These are phyloP conservation scores for Starmerella floris DNA, from an alignment of 805 yeast species.

Conservation along the genomic window DNA sequence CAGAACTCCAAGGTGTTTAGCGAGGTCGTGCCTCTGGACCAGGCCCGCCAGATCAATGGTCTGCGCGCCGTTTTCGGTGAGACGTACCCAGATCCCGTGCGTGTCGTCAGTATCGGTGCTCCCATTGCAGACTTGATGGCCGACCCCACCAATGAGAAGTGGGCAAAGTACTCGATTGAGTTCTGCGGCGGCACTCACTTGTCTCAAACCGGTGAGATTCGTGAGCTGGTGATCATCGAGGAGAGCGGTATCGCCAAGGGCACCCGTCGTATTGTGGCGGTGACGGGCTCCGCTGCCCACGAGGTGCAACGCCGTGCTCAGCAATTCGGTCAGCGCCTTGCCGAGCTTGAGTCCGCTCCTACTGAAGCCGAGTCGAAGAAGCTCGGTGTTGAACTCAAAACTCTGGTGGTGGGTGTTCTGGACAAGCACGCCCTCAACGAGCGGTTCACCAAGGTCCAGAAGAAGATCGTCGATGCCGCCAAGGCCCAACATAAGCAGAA, in stretches of 20 bases:
- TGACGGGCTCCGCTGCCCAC: constrained; percentile 80
- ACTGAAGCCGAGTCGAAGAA: constrained; percentile 70
- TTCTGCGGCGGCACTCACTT: constrained; percentile 99
- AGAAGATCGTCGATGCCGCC: constrained; percentile 73
- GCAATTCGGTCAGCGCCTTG: constrained; percentile 52
- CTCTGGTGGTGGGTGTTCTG: constrained; percentile 67
- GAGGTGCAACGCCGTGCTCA: constrained; percentile 76
- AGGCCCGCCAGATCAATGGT: constrained; percentile 65
- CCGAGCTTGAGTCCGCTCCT: constrained; percentile 48
- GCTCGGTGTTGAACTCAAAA: constrained; percentile 70
- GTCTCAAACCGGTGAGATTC: constrained; percentile 79
- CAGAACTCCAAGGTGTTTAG: constrained; percentile 62
- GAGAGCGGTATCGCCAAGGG: constrained; percentile 98
- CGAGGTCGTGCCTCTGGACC: constrained; percentile 61
- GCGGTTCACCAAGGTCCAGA: constrained; percentile 66
- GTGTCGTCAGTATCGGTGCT: constrained; percentile 92
- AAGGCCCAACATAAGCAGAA: constrained; percentile 83
- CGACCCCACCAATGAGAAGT: constrained; percentile 56
- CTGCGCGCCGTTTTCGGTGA: constrained; percentile 98
- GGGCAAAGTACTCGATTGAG: constrained; percentile 74
- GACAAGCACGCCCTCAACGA: constrained; percentile 64
- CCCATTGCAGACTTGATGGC: constrained; percentile 69
- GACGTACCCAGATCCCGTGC: constrained; percentile 96
- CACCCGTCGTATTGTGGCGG: constrained; percentile 94
- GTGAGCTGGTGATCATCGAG: constrained; percentile 77